These are phyloP conservation scores for Penicillium samsonianum DNA, from an alignment of 495 filamentous ascomycete genomes.

Conservation along the genomic window DNA sequence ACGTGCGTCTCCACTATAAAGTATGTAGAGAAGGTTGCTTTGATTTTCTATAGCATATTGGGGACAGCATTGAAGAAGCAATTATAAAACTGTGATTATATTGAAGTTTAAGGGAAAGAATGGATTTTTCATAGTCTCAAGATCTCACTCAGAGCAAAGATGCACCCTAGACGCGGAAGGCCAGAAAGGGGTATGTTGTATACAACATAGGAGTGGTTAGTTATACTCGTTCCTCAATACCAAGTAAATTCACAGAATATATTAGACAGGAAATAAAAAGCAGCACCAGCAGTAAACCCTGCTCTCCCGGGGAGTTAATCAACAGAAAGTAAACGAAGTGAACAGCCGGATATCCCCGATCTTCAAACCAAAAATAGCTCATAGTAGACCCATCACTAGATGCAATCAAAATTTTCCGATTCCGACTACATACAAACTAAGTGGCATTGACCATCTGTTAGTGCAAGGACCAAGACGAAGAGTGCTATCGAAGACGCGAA, in stretches of 20 bases:
- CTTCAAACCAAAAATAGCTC: neutral
- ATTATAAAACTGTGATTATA: neutral
- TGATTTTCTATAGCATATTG: neutral
- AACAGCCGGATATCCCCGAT: neutral
- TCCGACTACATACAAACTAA: neutral
- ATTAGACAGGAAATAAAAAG: neutral
- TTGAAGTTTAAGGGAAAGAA: neutral
- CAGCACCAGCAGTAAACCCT: neutral
- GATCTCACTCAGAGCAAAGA: neutral
- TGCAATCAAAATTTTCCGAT: neutral
- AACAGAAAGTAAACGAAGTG: neutral
- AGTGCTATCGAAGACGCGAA: slow-evolving; percentile 11
- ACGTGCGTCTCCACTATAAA: slow-evolving; percentile 1
- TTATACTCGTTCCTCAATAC: neutral
- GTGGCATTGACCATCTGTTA: neutral
- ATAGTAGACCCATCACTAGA: neutral
- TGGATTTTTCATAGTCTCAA: neutral
- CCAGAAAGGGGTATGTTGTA: neutral
- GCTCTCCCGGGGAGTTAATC: neutral
- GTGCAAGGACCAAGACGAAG: neutral
- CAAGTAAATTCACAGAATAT: neutral
- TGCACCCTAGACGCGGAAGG: neutral
- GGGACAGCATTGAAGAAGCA: neutral
- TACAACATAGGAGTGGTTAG: neutral
- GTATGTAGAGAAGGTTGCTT: neutral